These are phyloP conservation scores for Decorospora gaudefroyi DNA, from an alignment of 2,329 filamentous ascomycete species.

Conservation along the genomic window DNA sequence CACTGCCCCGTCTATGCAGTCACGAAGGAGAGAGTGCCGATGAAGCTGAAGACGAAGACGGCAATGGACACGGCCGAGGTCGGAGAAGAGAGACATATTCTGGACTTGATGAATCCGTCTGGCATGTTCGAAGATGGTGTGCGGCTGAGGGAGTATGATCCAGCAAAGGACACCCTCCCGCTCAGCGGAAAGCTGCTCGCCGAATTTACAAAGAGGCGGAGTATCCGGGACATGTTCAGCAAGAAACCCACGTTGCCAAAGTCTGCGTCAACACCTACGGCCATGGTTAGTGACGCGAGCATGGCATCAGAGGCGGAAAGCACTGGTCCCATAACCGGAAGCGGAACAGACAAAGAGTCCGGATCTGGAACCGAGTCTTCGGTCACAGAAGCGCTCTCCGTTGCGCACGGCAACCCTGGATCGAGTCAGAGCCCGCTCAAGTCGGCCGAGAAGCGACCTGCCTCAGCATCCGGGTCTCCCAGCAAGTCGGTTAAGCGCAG, in stretches of 20 bases:
- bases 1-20: slow-evolving; percentile 91
- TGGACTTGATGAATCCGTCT: slow-evolving; percentile 77
- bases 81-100: slow-evolving; percentile 58
- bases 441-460: slow-evolving; percentile 39
- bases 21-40: slow-evolving; percentile 65
- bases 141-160: slow-evolving; percentile 67
- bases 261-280: slow-evolving; percentile 6
- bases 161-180: slow-evolving; percentile 66
- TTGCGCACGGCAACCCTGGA: slow-evolving; percentile 7
- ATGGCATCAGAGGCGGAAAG: slow-evolving; percentile 3
- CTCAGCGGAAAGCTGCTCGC: slow-evolving; percentile 82
- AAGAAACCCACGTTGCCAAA: slow-evolving; percentile 35
- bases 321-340: neutral
- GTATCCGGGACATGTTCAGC: slow-evolving; percentile 90
- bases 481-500: slow-evolving; percentile 53
- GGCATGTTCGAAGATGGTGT: slow-evolving; percentile 71
- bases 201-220: slow-evolving; percentile 83
- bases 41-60: slow-evolving; percentile 25
- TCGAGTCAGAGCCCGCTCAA: slow-evolving; percentile 23
- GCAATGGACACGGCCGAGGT: slow-evolving; percentile 28
- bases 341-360: slow-evolving; percentile 18
- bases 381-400: slow-evolving; percentile 8
- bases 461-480: slow-evolving; percentile 25
- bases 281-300: slow-evolving; percentile 2
- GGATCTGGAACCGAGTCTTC: slow-evolving; percentile 9